These are phyloP conservation scores for Hymenoscyphus salicellus DNA, from an alignment of 2,329 filamentous ascomycete species.

Conservation along the genomic window DNA sequence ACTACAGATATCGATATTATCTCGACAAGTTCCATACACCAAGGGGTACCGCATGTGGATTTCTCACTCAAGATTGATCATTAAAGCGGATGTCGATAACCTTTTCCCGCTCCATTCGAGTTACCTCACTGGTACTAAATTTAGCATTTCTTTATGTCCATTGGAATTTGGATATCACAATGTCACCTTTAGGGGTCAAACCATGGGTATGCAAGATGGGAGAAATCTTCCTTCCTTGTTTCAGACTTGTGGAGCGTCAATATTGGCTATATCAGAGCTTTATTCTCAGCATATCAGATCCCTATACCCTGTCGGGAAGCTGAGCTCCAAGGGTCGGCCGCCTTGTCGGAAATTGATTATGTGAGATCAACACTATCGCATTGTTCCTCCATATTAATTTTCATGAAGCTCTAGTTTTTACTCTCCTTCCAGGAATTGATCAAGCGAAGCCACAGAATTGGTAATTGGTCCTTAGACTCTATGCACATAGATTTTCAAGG, in stretches of 20 bases:
- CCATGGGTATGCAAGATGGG: not conserved
- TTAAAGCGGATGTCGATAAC: slow-evolving; percentile 15
- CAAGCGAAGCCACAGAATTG: not conserved
- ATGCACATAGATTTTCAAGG: not conserved
- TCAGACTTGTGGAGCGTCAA: not conserved
- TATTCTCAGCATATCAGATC: not conserved
- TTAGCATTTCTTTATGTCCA: not conserved
- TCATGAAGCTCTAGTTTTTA: not conserved
- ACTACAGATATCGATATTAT: slow-evolving; percentile 82
- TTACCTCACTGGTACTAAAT: not conserved
- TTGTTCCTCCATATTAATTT: not conserved
- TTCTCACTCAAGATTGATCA: slow-evolving; percentile 87
- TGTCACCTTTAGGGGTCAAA: not conserved
- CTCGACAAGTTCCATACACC: slow-evolving; percentile 94
- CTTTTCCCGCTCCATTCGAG: not conserved
- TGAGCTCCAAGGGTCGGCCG: not conserved
- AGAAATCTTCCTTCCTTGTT: not conserved
- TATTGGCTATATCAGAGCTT: not conserved
- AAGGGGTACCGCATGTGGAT: slow-evolving; percentile 89
- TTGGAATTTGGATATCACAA: not conserved
- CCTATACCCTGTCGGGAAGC: not conserved
- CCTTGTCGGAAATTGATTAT: not conserved
- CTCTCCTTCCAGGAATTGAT: not conserved
- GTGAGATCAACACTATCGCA: slow-evolving; percentile 1
- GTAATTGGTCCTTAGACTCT: not conserved